Conservation (phyloP, 495 filamentous ascomycete species). For the Penicillium desertorum region DNA sequence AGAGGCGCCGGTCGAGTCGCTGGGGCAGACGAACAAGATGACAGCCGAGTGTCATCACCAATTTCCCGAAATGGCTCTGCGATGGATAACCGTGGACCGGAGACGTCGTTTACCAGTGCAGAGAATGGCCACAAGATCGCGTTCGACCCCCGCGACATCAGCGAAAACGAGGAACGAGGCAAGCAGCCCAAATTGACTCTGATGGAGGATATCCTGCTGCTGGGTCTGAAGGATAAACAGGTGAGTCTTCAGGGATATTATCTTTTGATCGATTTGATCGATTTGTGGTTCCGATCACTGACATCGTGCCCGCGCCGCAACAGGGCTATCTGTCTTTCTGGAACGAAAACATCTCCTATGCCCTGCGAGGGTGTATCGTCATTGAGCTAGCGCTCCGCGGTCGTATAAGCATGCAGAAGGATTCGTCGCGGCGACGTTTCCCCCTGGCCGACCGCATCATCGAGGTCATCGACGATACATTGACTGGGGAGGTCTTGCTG, state of each 20-base stretch:
- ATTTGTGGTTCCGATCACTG: conserved; percentile 20
- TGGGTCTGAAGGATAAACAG: conserved; percentile 98
- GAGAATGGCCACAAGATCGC: conserved; percentile 99
- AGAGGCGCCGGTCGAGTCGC: conserved; percentile 66
- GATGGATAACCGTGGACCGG: conserved; percentile 66
- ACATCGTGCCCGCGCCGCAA: conserved; percentile 18
- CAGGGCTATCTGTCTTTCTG: conserved; percentile 98
- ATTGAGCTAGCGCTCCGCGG: conserved; percentile 95
- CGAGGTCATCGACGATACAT: conserved; percentile 94
- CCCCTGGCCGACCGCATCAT: conserved; percentile 89
- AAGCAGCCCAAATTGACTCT: conserved; percentile 97
- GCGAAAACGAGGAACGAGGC: conserved; percentile 91
- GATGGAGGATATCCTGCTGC: conserved; percentile 95
- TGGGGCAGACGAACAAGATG: conserved; percentile 56
- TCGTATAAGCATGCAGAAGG: conserved; percentile 97
- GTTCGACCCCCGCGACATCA: conserved; percentile 95
- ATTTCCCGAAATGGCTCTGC: conserved; percentile 57
- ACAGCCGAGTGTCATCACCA: conserved; percentile 70
- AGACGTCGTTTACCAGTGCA: conserved; percentile 86
- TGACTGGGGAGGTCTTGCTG: conserved; percentile 95
- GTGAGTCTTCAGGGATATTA: conserved; percentile 43
- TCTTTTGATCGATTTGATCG: not conserved
- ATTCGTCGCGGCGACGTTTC: conserved; percentile 86
- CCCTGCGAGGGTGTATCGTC: conserved; percentile 94
- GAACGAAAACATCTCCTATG: conserved; percentile 99